phyloP scores from a whole-genome alignment of 169 alveolate genomes.

The Plasmodium gonderi region DNA sequence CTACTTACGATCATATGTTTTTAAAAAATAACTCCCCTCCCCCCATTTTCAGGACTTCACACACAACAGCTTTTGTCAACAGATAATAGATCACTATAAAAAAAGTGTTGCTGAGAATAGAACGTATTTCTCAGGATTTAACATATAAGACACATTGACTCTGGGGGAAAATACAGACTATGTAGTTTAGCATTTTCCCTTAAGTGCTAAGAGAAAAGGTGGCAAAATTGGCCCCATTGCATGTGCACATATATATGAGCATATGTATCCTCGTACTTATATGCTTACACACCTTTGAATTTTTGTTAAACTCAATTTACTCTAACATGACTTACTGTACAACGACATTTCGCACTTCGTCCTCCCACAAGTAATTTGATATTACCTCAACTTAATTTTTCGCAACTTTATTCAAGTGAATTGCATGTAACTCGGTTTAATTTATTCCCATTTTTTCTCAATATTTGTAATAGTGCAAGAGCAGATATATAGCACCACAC shows the following conservation, averaged over 20 bases:
- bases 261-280: too few species aligned
- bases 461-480: not conserved
- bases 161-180: not conserved
- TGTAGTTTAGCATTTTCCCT: not conserved
- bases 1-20: not conserved
- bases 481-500: too few species aligned
- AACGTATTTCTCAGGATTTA: slow-evolving; percentile 11
- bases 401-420: not conserved
- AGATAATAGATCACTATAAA: slow-evolving; percentile 47
- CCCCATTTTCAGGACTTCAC: slow-evolving; percentile 27
- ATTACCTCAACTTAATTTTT: not conserved
- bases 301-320: too few species aligned
- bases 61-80: slow-evolving; percentile 60
- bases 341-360: not conserved
- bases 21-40: not conserved
- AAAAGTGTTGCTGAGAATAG: slow-evolving; percentile 22
- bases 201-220: not conserved
- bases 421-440: not conserved
- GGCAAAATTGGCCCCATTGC: not conserved
- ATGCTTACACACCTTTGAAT: too few species aligned
- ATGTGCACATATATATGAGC: not conserved
- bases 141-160: not conserved
- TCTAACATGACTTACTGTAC: not conserved
- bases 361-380: not conserved
- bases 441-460: too few species aligned